Percentiles rank a stretch among this genome's conserved stretches.
phyloP scores from a whole-genome alignment of 1,284 basidiomycete species.

The Phellopilus nigrolimitatus region DNA sequence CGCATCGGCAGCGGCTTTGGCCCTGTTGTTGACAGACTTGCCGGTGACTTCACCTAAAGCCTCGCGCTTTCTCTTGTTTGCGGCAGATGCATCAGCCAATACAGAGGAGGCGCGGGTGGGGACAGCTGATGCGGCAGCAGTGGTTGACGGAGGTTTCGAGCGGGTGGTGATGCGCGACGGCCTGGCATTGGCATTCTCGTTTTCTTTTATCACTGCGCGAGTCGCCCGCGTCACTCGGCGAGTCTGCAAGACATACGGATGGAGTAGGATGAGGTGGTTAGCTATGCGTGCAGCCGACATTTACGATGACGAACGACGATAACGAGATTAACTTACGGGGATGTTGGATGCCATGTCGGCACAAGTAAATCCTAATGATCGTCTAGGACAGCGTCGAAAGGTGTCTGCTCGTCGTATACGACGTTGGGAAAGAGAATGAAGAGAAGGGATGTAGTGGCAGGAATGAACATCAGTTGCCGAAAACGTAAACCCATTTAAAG shows the following conservation, averaged over 20 bases:
- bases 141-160: conserved; percentile 49
- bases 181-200: conserved; percentile 53
- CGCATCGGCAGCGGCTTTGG: conserved; percentile 26
- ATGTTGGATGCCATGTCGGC: conserved; percentile 20
- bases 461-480: conserved; percentile 8
- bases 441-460: conserved; percentile 12
- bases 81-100: conserved; percentile 38
- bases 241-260: conserved; percentile 34
- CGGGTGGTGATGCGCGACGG: conserved; percentile 50
- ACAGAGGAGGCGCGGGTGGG: conserved; percentile 29
- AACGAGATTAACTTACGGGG: conserved; percentile 16
- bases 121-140: conserved; percentile 32
- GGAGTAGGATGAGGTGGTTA: background rate
- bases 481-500: conserved; percentile 11
- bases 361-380: background rate
- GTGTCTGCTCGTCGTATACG: conserved; percentile 1
- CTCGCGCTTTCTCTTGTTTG: conserved; percentile 69
- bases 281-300: background rate
- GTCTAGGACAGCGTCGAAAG: background rate
- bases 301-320: background rate
- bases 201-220: conserved; percentile 52
- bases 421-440: conserved; percentile 2
- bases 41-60: conserved; percentile 64
- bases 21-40: conserved; percentile 34
- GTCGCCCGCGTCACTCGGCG: conserved; percentile 55